Percentiles rank a stretch among this genome's conserved stretches.
Evolutionary conservation across 768 basidiomycete genomes (phyloP).

Genomic region (Coprinellus aureogranulatus): DNA sequence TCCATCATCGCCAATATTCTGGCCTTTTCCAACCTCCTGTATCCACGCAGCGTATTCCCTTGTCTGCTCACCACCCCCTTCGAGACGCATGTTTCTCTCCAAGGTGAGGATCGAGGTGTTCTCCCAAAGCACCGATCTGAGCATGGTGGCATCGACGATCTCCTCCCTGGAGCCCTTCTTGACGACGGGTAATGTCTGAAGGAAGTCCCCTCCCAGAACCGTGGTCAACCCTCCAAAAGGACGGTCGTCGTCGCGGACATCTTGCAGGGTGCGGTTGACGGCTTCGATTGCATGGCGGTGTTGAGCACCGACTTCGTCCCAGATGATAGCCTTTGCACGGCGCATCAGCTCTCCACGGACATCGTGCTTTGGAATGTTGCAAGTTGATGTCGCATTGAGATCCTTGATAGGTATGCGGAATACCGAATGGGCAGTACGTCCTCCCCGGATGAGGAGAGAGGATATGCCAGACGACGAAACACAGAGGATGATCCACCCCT

Average conservation of each 20-base stretch:
- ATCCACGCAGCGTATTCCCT: no score
- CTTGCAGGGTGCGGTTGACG: constrained; percentile 34
- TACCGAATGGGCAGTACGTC: constrained; percentile 44
- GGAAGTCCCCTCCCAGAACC: constrained; percentile 45
- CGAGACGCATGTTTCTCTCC: constrained; percentile 38
- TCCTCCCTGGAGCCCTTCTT: constrained; percentile 31
- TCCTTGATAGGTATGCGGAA: constrained; percentile 47
- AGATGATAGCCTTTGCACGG: constrained; percentile 31
- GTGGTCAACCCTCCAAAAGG: constrained; percentile 41
- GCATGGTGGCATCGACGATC: constrained; percentile 28
- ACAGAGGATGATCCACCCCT: constrained; percentile 39
- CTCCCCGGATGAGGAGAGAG: constrained; percentile 36
- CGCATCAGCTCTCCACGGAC: constrained; percentile 15
- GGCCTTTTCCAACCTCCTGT: no score
- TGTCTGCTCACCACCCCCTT: no score
- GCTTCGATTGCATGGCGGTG: constrained; percentile 36
- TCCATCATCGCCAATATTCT: no score
- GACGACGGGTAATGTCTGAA: constrained; percentile 46
- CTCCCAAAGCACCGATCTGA: neutral
- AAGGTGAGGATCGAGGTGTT: constrained; percentile 16
- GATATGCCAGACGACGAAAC: constrained; percentile 53
- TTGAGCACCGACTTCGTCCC: constrained; percentile 43
- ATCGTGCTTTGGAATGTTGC: constrained; percentile 32
- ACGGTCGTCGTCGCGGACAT: constrained; percentile 21
- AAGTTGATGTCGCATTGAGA: constrained; percentile 20